Evolutionary conservation across 495 filamentous ascomycete genomes (phyloP).

Genomic region (Aspergillus baeticus): DNA sequence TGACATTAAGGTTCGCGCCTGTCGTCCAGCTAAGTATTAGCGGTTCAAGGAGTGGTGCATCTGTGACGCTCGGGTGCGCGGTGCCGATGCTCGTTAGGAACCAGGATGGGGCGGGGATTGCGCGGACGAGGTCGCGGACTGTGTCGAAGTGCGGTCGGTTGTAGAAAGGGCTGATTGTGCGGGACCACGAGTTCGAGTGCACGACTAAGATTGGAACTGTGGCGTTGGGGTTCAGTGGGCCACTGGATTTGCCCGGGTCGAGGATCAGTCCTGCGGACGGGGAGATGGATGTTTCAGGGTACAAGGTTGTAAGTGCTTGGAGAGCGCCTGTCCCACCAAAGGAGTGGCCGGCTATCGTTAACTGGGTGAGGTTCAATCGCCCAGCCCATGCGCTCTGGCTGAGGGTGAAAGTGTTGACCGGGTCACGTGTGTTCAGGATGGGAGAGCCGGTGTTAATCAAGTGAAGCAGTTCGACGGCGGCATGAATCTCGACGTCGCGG

Average conservation of each 20-base stretch:
- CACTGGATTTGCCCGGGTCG: conserved; percentile 9
- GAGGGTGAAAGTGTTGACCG: conserved; percentile 2
- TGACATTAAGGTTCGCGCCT: not conserved
- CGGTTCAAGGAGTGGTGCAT: conserved; percentile 1
- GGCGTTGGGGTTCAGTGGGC: conserved; percentile 9
- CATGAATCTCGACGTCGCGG: conserved; percentile 5
- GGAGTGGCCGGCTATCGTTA: conserved; percentile 4
- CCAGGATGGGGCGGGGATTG: conserved; percentile 6
- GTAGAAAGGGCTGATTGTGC: conserved; percentile 9
- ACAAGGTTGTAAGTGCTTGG: conserved; percentile 3
- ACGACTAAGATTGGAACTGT: conserved; percentile 6
- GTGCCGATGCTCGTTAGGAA: conserved; percentile 9
- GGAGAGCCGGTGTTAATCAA: not conserved
- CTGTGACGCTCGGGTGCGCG: conserved; percentile 7
- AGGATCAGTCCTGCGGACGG: not conserved
- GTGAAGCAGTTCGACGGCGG: conserved; percentile 1
- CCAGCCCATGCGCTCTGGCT: not conserved
- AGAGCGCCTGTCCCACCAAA: conserved; percentile 5
- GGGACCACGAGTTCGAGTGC: conserved; percentile 10
- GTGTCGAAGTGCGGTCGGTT: conserved; percentile 9
- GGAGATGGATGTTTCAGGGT: too few relatives aligned
- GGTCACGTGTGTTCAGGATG: conserved; percentile 3
- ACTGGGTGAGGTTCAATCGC: not conserved
- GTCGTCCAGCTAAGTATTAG: conserved; percentile 5
- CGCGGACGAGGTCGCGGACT: conserved; percentile 5